These are phyloP conservation scores for Danielia reshetovae DNA, from an alignment of 805 yeast genomes.

Conservation along the genomic window DNA sequence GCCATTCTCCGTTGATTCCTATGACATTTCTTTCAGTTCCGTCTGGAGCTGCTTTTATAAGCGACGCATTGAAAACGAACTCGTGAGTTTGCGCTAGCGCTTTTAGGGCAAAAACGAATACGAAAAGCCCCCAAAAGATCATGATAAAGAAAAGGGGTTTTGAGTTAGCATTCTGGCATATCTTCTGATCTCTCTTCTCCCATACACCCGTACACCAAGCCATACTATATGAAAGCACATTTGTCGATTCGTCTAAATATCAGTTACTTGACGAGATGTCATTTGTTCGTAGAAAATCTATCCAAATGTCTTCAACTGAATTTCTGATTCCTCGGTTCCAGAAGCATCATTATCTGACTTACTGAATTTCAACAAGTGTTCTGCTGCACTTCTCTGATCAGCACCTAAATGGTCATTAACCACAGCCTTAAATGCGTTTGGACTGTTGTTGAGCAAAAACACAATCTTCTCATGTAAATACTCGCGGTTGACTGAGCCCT, in stretches of 20 bases:
- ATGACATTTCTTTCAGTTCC: slow-evolving; percentile 52
- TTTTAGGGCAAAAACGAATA: slow-evolving; percentile 1
- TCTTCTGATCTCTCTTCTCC: too few relatives aligned
- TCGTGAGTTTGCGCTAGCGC: slow-evolving; percentile 22
- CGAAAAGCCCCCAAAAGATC: background rate
- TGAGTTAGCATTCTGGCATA: too few relatives aligned
- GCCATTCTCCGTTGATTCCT: slow-evolving; percentile 53
- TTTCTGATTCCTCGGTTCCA: slow-evolving; percentile 21
- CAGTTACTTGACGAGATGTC: too few relatives aligned
- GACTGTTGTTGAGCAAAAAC: slow-evolving; percentile 41
- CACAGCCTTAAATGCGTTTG: slow-evolving; percentile 46
- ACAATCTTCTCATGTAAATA: slow-evolving; percentile 48
- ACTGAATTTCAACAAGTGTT: slow-evolving; percentile 37
- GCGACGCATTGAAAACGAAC: slow-evolving; percentile 35
- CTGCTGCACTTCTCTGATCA: slow-evolving; percentile 40
- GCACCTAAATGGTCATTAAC: slow-evolving; percentile 35
- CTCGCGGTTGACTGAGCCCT: slow-evolving; percentile 18
- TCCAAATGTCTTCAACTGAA: slow-evolving; percentile 50
- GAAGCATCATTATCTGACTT: slow-evolving; percentile 9
- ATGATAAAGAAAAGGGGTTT: too few relatives aligned
- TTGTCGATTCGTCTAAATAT: background rate
- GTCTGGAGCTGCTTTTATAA: slow-evolving; percentile 51
- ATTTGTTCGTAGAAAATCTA: slow-evolving; percentile 2
- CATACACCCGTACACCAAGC: background rate
- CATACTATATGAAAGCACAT: background rate